Percentiles rank a stretch among this genome's conserved stretches.
These are phyloP conservation scores for Fragaria iinumae DNA, from an alignment of 306 rosid genomes.

Conservation along the genomic window DNA sequence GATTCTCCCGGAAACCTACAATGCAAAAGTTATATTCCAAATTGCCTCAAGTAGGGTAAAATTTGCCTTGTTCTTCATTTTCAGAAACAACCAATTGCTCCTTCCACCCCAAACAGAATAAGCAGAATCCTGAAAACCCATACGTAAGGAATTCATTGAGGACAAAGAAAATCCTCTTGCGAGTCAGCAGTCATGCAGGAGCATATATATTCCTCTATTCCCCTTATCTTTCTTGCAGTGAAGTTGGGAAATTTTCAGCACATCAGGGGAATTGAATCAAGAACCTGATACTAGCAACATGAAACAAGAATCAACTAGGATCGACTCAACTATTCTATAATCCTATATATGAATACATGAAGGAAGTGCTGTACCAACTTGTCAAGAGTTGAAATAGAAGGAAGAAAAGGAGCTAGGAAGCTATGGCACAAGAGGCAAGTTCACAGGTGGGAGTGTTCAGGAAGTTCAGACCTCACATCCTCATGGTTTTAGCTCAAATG, in stretches of 20 bases:
- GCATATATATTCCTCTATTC: slow-evolving; percentile 2
- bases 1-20: background rate
- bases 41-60: background rate
- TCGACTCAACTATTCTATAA: slow-evolving; percentile 9
- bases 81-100: background rate
- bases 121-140: background rate
- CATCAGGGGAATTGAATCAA: slow-evolving; percentile 3
- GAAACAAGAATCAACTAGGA: slow-evolving; percentile 35
- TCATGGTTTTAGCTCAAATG: slow-evolving; percentile 51
- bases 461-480: slow-evolving; percentile 67
- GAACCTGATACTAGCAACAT: slow-evolving; percentile 23
- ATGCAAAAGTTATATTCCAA: background rate
- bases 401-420: background rate
- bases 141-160: background rate
- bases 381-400: slow-evolving; percentile 16
- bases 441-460: slow-evolving; percentile 15
- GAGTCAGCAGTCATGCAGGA: background rate
- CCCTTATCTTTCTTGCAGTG: background rate
- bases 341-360: slow-evolving; percentile 26
- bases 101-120: background rate
- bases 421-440: slow-evolving; percentile 25
- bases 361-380: slow-evolving; percentile 24
- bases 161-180: background rate
- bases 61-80: background rate
- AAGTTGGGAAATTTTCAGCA: background rate